phyloP scores from a whole-genome alignment of 2,329 filamentous ascomycete species.

The Capronia coronata region DNA sequence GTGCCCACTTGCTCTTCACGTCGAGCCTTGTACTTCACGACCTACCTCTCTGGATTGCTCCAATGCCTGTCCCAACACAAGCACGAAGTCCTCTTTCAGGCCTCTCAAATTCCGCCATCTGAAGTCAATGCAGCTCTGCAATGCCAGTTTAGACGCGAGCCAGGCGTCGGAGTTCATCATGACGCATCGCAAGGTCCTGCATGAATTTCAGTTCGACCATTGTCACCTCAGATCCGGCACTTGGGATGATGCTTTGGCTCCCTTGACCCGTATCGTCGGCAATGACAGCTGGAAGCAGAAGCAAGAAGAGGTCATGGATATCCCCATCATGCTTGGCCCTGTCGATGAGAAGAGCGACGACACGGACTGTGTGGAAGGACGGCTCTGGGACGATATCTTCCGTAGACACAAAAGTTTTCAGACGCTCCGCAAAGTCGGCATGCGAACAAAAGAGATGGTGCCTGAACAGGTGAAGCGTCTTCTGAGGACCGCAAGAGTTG shows the following conservation, averaged over 20 bases:
- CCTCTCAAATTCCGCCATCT: conserved; percentile 62
- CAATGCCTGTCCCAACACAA: conserved; percentile 30
- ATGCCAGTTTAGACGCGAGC: conserved; percentile 62
- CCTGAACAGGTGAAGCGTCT: conserved; percentile 24
- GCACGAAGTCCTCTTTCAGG: conserved; percentile 41
- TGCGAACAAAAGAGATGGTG: conserved; percentile 22
- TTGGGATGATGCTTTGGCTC: conserved; percentile 78
- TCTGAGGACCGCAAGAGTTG: conserved; percentile 18
- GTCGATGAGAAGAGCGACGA: conserved; percentile 25
- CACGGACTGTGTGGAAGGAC: conserved; percentile 28
- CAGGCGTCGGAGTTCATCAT: conserved; percentile 66
- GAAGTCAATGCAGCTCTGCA: conserved; percentile 63
- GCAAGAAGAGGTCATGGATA: conserved; percentile 35
- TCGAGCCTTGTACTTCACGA: conserved; percentile 60
- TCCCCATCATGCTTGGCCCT: conserved; percentile 36
- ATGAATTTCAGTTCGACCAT: conserved; percentile 74
- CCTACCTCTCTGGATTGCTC: conserved; percentile 36
- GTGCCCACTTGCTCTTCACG: conserved; percentile 63
- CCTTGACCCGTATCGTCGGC: conserved; percentile 47
- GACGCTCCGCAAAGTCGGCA: conserved; percentile 19
- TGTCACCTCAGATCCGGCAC: conserved; percentile 63
- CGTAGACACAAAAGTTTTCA: conserved; percentile 19
- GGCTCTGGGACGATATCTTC: conserved; percentile 28
- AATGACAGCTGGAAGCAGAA: conserved; percentile 37
- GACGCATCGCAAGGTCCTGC: conserved; percentile 60